Percentiles rank a stretch among this genome's conserved stretches.
Conservation (phyloP, 768 basidiomycete genomes). For the Leccinum ochraceum region DNA sequence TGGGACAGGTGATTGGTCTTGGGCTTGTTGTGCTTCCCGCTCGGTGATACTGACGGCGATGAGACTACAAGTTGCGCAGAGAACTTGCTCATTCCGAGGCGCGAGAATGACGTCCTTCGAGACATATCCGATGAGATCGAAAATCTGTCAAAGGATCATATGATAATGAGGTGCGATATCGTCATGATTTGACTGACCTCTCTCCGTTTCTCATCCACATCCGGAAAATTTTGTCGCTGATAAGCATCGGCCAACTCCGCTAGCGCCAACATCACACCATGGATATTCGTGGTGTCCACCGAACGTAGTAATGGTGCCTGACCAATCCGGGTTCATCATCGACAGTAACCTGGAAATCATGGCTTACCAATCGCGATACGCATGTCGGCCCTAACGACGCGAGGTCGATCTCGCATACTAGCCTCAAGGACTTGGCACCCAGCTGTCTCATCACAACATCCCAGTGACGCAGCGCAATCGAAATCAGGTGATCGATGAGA, state of each 20-base stretch:
- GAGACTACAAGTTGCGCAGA: constrained; percentile 69
- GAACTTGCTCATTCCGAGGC: constrained; percentile 69
- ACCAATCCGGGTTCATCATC: constrained; percentile 12
- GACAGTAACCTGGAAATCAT: constrained; percentile 8
- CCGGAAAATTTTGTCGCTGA: constrained; percentile 31
- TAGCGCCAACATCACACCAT: constrained; percentile 60
- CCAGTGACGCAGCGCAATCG: constrained; percentile 86
- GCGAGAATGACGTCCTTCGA: constrained; percentile 61
- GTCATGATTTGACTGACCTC: constrained; percentile 40
- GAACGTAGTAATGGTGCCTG: constrained; percentile 62
- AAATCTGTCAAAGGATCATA: constrained; percentile 50
- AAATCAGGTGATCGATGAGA: constrained; percentile 71
- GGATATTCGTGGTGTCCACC: constrained; percentile 51
- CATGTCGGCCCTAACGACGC: constrained; percentile 48
- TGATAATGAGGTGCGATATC: constrained; percentile 8
- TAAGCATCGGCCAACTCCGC: constrained; percentile 71
- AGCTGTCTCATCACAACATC: constrained; percentile 77
- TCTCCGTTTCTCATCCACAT: constrained; percentile 38
- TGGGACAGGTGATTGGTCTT: constrained; percentile 45
- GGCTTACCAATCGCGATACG: constrained; percentile 55
- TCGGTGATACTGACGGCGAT: constrained; percentile 66
- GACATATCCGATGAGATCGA: constrained; percentile 55
- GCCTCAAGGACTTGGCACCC: constrained; percentile 72
- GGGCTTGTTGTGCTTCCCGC: constrained; percentile 45
- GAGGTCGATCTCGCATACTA: constrained; percentile 65